Evolutionary conservation across 2,329 filamentous ascomycete genomes (phyloP).

Genomic region (Pyrenophora seminiperda): DNA sequence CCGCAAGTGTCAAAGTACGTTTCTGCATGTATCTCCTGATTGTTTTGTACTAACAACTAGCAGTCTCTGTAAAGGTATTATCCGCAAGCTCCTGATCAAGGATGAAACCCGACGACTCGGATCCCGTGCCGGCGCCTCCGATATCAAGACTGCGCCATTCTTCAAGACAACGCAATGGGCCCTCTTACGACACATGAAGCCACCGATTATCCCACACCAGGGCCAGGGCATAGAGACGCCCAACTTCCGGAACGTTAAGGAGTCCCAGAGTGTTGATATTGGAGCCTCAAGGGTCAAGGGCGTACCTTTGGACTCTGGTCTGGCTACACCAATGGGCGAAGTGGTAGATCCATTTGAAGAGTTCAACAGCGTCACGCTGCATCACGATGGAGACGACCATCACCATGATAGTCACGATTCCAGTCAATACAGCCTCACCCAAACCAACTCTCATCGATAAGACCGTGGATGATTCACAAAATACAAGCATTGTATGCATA

Average conservation of each 20-base stretch:
- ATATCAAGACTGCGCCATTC: constrained; percentile 95
- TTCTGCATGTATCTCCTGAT: not conserved
- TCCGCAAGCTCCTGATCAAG: constrained; percentile 96
- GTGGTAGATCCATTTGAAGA: constrained; percentile 91
- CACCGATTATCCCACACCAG: constrained; percentile 91
- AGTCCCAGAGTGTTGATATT: constrained; percentile 92
- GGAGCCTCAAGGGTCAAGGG: constrained; percentile 65
- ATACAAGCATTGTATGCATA: not conserved
- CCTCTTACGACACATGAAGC: constrained; percentile 95
- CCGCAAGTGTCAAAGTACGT: constrained; percentile 92
- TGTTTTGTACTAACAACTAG: constrained; percentile 37
- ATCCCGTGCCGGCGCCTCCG: constrained; percentile 90
- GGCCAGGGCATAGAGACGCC: constrained; percentile 89
- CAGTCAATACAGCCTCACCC: constrained; percentile 27
- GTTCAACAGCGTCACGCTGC: constrained; percentile 96
- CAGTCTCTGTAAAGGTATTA: constrained; percentile 93
- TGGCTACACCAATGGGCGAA: constrained; percentile 84
- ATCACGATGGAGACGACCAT: constrained; percentile 87
- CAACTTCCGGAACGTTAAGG: constrained; percentile 98
- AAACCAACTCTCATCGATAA: constrained; percentile 34
- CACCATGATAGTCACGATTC: constrained; percentile 45
- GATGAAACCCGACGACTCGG: constrained; percentile 93
- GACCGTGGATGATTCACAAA: not conserved
- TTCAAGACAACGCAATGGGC: constrained; percentile 97
- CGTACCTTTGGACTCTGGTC: constrained; percentile 82